phyloP scores from a whole-genome alignment of 495 filamentous ascomycete species.

The Neurospora intermedia region DNA sequence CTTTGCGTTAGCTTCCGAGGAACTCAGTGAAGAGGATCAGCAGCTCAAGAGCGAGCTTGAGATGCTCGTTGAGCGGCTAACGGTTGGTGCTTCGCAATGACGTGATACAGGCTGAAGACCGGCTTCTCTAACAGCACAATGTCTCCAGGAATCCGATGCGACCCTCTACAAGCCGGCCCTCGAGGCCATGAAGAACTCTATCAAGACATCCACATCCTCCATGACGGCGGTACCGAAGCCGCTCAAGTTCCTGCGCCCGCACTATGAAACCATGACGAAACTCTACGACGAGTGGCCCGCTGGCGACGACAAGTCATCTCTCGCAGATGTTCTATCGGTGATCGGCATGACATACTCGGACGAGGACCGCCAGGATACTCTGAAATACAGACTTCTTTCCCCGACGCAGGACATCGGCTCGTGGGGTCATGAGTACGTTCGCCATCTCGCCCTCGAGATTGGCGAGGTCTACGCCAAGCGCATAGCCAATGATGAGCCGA shows the following conservation, averaged over 20 bases:
- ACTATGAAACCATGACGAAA: slow-evolving; percentile 78
- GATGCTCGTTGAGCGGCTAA: slow-evolving; percentile 93
- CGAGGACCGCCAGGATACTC: slow-evolving; percentile 85
- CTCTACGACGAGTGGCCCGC: slow-evolving; percentile 81
- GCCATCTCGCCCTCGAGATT: slow-evolving; percentile 91
- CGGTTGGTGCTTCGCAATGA: slow-evolving; percentile 41
- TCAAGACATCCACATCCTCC: slow-evolving; percentile 96
- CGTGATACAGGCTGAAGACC: slow-evolving; percentile 10
- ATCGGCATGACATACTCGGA: slow-evolving; percentile 99
- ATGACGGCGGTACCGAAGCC: slow-evolving; percentile 99
- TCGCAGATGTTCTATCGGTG: slow-evolving; percentile 93
- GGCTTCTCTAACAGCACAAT: slow-evolving; percentile 8
- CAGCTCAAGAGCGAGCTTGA: slow-evolving; percentile 97
- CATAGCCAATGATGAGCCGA: slow-evolving; percentile 43
- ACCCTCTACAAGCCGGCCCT: slow-evolving; percentile 84
- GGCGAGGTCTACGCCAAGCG: slow-evolving; percentile 85
- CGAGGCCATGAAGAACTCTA: slow-evolving; percentile 91
- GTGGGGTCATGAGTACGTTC: slow-evolving; percentile 98
- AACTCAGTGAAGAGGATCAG: slow-evolving; percentile 95
- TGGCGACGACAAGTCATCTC: slow-evolving; percentile 72
- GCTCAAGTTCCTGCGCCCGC: slow-evolving; percentile 92
- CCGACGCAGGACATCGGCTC: slow-evolving; percentile 87
- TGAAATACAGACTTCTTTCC: slow-evolving; percentile 87
- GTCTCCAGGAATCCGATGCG: slow-evolving; percentile 63
- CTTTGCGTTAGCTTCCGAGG: slow-evolving; percentile 38